phyloP scores from a whole-genome alignment of 2,329 filamentous ascomycete genomes.

The Tolypocladium tundrense region DNA sequence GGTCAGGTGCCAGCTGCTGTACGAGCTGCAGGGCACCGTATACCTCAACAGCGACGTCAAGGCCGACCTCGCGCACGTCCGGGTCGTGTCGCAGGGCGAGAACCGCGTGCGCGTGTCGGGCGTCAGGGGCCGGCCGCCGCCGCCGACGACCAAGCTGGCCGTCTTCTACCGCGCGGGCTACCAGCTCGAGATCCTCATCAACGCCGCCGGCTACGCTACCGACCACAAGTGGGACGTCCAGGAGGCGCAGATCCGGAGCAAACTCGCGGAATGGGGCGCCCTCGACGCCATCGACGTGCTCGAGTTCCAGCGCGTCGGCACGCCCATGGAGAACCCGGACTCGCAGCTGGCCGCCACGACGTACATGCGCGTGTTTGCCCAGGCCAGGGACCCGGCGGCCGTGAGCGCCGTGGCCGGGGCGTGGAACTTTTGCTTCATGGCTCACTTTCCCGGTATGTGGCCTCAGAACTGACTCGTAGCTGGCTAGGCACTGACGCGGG shows the following conservation, averaged over 20 bases:
- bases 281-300: slow-evolving; percentile 33
- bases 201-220: slow-evolving; percentile 37
- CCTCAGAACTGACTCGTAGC: neutral
- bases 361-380: slow-evolving; percentile 32
- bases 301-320: slow-evolving; percentile 35
- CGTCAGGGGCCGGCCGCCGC: slow-evolving; percentile 30
- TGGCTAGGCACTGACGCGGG: neutral
- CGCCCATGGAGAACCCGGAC: slow-evolving; percentile 20
- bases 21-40: slow-evolving; percentile 35
- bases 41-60: slow-evolving; percentile 40
- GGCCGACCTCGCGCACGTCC: slow-evolving; percentile 26
- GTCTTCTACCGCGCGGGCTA: slow-evolving; percentile 38
- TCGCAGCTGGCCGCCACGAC: slow-evolving; percentile 31
- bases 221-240: slow-evolving; percentile 36
- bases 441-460: slow-evolving; percentile 24
- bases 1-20: slow-evolving; percentile 36
- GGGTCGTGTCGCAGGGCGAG: slow-evolving; percentile 21
- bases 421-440: slow-evolving; percentile 23
- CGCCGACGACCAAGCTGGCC: slow-evolving; percentile 41
- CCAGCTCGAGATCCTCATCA: slow-evolving; percentile 32
- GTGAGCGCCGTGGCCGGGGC: slow-evolving; percentile 19
- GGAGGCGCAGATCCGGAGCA: slow-evolving; percentile 34
- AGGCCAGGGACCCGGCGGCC: slow-evolving; percentile 19
- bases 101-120: slow-evolving; percentile 30
- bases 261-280: slow-evolving; percentile 26